Conservation (phyloP, 177 flowering plant species). For the Tripterygium wilfordii region DNA sequence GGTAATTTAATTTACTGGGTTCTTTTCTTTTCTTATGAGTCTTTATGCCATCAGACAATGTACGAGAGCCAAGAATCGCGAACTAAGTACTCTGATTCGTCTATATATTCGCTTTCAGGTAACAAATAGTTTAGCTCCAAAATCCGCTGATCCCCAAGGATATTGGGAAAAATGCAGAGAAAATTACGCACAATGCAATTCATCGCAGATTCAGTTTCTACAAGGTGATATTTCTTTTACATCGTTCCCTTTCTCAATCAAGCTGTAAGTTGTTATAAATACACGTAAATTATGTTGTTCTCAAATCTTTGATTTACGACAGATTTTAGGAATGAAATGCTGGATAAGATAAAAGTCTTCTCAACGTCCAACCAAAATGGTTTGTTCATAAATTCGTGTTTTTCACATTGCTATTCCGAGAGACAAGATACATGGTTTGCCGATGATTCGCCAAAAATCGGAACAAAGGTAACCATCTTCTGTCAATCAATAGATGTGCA, state of each 20-base stretch:
- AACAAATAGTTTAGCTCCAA: slow-evolving; percentile 68
- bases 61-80: too few relatives aligned
- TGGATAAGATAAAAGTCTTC: slow-evolving; percentile 48
- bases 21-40: neutral
- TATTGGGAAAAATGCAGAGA: slow-evolving; percentile 57
- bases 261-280: too few relatives aligned
- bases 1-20: too few relatives aligned
- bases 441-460: slow-evolving; percentile 27
- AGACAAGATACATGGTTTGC: slow-evolving; percentile 58
- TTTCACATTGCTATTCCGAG: slow-evolving; percentile 49
- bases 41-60: neutral
- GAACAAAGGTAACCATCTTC: slow-evolving; percentile 28
- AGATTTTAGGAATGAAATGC: slow-evolving; percentile 86
- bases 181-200: slow-evolving; percentile 49
- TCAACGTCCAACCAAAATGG: slow-evolving; percentile 53
- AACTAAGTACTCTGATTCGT: too few relatives aligned
- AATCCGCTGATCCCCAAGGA: slow-evolving; percentile 73
- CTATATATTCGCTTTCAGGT: too few relatives aligned
- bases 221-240: slow-evolving; percentile 67
- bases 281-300: too few relatives aligned
- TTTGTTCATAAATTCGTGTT: slow-evolving; percentile 40
- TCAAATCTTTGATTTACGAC: slow-evolving; percentile 18
- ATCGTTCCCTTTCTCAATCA: too few relatives aligned
- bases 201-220: slow-evolving; percentile 63
- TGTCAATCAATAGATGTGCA: neutral